Evolutionary conservation across 2,329 filamentous ascomycete genomes (phyloP), one percentile per base, ranked within the genome.

Genomic region (Colletotrichum sp.): DNA sequence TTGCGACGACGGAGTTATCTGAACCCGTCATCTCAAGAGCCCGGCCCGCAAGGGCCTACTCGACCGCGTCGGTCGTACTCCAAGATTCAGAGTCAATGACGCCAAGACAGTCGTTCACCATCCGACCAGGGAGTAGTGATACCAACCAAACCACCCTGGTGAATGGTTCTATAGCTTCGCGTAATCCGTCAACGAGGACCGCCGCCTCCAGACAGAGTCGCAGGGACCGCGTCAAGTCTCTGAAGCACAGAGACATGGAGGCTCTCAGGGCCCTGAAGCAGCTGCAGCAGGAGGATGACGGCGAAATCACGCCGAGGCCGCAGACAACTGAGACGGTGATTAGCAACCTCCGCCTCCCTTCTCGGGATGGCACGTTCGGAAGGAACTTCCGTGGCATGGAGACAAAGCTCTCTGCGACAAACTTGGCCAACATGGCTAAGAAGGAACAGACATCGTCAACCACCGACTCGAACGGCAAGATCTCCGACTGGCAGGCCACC

Each of bases 171-270:
- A 28, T 76, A 16, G 62, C 75, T 2, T 76, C 72, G 6, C 62
- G 77, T 8, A 78, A 76, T 4, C 34, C 62, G 3, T 77, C 77
- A 7, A 77, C 72, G 9, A 68, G 63, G 34, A 77, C 66, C 13
- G 68, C 70, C 12, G 36, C 66, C 24, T 82, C 81, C 16, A 71
- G 80, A 7, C 79, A 81, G 36, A 85, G 80, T 57, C 84, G 85
- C 18, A 81, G 81, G 21, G 85, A 87, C 8, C 82, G 81, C 62
- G 86, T 87, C 7, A 83, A 83, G 26, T 84, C 86, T 21, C 83
- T 83, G 79, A 87, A 86, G 76, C 81, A 81, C 68, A 81, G 85
- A 18, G 86, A 88, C 39, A 82, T 88, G 74, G 85, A 87, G 72
- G 73, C 73, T 3, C 34, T 73, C 16, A 82, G 83, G 6, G 76